These are phyloP conservation scores for Rutstroemia sp. DNA, from an alignment of 2,329 filamentous ascomycete species.

Conservation along the genomic window DNA sequence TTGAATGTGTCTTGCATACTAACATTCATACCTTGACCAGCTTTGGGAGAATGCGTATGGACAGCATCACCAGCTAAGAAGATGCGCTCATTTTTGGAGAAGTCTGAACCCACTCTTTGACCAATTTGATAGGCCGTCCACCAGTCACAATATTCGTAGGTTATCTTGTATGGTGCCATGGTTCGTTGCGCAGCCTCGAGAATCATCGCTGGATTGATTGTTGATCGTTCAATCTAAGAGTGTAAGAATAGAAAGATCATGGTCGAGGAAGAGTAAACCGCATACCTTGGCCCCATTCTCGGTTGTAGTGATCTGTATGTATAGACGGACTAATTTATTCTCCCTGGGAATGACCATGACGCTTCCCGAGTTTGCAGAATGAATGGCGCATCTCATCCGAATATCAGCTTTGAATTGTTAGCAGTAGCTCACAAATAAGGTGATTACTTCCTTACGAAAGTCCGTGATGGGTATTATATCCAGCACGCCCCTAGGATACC, in stretches of 20 bases:
- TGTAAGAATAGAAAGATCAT: too few species aligned
- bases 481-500: slow-evolving; percentile 36
- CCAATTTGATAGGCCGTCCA: slow-evolving; percentile 53
- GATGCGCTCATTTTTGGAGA: slow-evolving; percentile 32
- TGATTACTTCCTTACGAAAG: slow-evolving; percentile 34
- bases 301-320: slow-evolving; percentile 50
- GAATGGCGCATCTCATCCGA: slow-evolving; percentile 47
- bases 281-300: slow-evolving; percentile 33
- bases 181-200: slow-evolving; percentile 56
- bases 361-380: slow-evolving; percentile 43
- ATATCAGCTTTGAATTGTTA: slow-evolving; percentile 55
- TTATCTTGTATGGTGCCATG: slow-evolving; percentile 58
- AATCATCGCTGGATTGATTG: slow-evolving; percentile 57
- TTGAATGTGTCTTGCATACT: slow-evolving; percentile 57
- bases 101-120: slow-evolving; percentile 50
- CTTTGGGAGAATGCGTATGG: slow-evolving; percentile 55
- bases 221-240: slow-evolving; percentile 45
- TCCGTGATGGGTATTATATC: slow-evolving; percentile 33
- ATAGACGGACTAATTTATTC: slow-evolving; percentile 48
- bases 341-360: slow-evolving; percentile 57
- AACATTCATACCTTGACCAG: slow-evolving; percentile 53
- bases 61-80: slow-evolving; percentile 44
- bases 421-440: slow-evolving; percentile 37
- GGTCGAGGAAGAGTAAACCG: not conserved
- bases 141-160: slow-evolving; percentile 56